Percentiles rank a stretch among this genome's conserved stretches.
Conservation (phyloP, 108 stramenopile species). For the Nitzschia inconspicua region DNA sequence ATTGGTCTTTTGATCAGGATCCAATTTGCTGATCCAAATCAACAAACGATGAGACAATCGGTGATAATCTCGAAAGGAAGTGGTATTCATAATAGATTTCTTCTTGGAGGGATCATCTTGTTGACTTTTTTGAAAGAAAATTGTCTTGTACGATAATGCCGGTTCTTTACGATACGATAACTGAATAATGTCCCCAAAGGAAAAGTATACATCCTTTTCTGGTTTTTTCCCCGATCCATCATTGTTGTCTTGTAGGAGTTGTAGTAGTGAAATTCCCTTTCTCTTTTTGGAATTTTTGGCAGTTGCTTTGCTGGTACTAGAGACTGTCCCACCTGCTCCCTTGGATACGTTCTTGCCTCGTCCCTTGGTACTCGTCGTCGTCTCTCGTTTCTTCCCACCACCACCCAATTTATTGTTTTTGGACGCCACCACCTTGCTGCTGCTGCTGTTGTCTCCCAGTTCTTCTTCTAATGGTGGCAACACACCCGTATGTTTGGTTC, state of each 20-base stretch:
- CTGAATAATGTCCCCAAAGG: conserved; percentile 32
- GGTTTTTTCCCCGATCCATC: conserved; percentile 2
- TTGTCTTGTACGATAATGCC: not conserved
- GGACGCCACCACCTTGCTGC: conserved; percentile 3
- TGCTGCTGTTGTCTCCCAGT: not conserved
- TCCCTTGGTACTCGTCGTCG: not conserved
- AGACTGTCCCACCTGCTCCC: no score
- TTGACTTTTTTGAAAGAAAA: conserved; percentile 11
- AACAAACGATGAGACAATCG: conserved; percentile 27
- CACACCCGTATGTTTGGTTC: conserved; percentile 5
- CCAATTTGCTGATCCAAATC: conserved; percentile 20
- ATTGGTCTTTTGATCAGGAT: conserved; percentile 5
- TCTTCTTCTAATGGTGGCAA: conserved; percentile 11
- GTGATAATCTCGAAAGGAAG: not conserved
- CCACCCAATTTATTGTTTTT: conserved; percentile 14
- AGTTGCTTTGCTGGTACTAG: not conserved
- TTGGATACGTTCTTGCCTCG: not conserved
- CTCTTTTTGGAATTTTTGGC: not conserved
- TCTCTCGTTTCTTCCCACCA: not conserved
- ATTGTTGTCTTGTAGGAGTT: not conserved
- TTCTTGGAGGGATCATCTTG: no score
- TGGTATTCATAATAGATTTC: not conserved
- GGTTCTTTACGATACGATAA: conserved; percentile 28
- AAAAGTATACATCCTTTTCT: conserved; percentile 33
- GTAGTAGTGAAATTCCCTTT: not conserved